Base-by-base conservation (phyloP, 148 eudicot species). In the Nyssa sinensis region DNA sequence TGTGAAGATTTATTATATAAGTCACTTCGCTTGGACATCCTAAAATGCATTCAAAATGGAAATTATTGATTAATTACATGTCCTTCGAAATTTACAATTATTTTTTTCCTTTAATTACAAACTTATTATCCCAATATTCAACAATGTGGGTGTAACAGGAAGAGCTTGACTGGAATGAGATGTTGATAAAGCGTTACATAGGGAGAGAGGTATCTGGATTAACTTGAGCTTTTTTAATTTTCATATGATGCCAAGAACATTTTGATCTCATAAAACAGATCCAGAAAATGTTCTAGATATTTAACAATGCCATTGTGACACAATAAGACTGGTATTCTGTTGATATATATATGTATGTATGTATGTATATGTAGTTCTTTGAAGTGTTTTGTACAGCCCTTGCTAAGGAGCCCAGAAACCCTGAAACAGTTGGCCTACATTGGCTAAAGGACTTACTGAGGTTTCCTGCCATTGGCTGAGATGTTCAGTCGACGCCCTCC, bases 91-190 rank as follows among this genome's bases (percentile, higher is more conserved):
- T 27, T 23, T 71, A 35, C 8, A 33, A 27, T 27, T 39, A 37
- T 4, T 61, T 57, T 33, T 66, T 21, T 64, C 58, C 11, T 37
- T 41, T 1, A 31, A 21, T 47, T 62, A 74, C 17, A 67, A 44
- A 33, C 66, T 58, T 24, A 28, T 28, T 2, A 21, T 69, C 19
- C 58, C 32, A 14, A 8, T 28, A 63, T 53, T 47, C 35, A 32
- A n/a, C 65, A n/a, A 61, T 47, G 30, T 63, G 68, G 16, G 16
- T 49, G 65, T 81, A 70, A 65, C 88, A 93, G 98, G 91, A 85
- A 79, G 98, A 93, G 86, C 90, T 93, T 57, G 89, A 85, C 61
- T 93, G 98, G 96, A 84, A 84, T 63, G 85, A 85, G 79, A 49
- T 44, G 61, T 74, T 93, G 84, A 88, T 93, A 71, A 89, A 76